phyloP scores from a whole-genome alignment of 1,139 yeast genomes.

The Kodamaea anthophila region DNA sequence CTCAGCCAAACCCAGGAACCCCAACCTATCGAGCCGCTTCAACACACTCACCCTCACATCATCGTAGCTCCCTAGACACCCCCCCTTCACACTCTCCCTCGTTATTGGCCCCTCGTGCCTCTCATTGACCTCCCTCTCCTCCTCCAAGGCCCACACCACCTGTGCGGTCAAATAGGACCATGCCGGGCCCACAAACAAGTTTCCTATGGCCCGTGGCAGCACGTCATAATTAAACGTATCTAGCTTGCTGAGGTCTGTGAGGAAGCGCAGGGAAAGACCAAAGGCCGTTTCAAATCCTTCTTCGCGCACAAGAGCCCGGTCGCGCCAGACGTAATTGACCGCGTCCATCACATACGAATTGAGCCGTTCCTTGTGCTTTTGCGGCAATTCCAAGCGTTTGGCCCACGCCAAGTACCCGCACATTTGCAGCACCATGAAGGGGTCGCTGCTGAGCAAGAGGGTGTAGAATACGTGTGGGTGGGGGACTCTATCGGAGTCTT shows the following conservation, averaged over 20 bases:
- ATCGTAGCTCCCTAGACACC: conserved; percentile 23
- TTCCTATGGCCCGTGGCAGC: conserved; percentile 32
- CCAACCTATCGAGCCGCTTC: conserved; percentile 25
- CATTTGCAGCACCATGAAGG: conserved; percentile 39
- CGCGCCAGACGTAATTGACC: conserved; percentile 61
- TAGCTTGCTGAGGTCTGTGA: conserved; percentile 32
- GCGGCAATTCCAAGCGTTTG: conserved; percentile 26
- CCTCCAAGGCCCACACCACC: conserved; percentile 45
- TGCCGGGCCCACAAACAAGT: conserved; percentile 51
- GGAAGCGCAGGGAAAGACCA: conserved; percentile 33
- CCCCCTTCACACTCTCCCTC: conserved; percentile 22
- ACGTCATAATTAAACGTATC: conserved; percentile 19
- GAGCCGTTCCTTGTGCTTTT: conserved; percentile 36
- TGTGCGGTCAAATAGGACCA: conserved; percentile 43
- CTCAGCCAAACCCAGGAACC: conserved; percentile 39
- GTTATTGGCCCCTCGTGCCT: conserved; percentile 45
- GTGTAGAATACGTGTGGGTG: conserved; percentile 35
- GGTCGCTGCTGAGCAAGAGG: conserved; percentile 32
- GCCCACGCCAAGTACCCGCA: conserved; percentile 46
- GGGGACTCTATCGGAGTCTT: conserved; percentile 26
- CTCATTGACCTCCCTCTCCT: conserved; percentile 20
- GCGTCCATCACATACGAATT: conserved; percentile 55
- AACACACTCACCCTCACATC: conserved; percentile 36
- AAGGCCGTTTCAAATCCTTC: conserved; percentile 23
- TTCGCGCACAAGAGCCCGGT: conserved; percentile 31